Conservation (phyloP, 1,284 basidiomycete genomes). For the Leccinum pachyderme region DNA sequence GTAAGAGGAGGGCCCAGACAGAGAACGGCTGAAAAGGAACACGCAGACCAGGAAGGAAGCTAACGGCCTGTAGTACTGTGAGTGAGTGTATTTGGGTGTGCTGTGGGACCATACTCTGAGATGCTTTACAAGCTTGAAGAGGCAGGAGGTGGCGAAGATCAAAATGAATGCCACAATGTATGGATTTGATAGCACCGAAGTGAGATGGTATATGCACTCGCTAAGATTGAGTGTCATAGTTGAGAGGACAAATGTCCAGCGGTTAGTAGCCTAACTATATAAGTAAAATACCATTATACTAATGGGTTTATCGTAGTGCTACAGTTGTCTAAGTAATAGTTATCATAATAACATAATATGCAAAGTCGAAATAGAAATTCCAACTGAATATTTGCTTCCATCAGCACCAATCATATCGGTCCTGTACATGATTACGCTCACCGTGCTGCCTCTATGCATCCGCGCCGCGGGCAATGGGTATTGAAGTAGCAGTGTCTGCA, state of each 20-base stretch:
- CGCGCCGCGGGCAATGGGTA: not conserved
- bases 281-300: too few relatives aligned
- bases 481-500: not conserved
- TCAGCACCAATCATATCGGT: not conserved
- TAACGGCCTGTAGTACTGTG: conserved; percentile 31
- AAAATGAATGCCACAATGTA: not conserved
- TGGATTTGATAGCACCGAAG: too few relatives aligned
- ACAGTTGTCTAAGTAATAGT: not conserved
- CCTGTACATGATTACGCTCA: not conserved
- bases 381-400: not conserved
- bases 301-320: not conserved
- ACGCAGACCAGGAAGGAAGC: conserved; percentile 37
- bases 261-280: too few relatives aligned
- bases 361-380: not conserved
- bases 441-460: not conserved
- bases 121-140: conserved; percentile 12
- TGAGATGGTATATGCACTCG: not conserved
- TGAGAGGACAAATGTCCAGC: too few relatives aligned
- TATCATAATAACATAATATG: not conserved
- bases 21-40: conserved; percentile 42
- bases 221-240: not conserved
- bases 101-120: conserved; percentile 15
- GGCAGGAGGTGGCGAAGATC: conserved; percentile 10
- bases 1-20: conserved; percentile 37
- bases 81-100: not conserved